Base-by-base conservation (phyloP, 73 alveolate species). In the Symbiodinium natans region DNA sequence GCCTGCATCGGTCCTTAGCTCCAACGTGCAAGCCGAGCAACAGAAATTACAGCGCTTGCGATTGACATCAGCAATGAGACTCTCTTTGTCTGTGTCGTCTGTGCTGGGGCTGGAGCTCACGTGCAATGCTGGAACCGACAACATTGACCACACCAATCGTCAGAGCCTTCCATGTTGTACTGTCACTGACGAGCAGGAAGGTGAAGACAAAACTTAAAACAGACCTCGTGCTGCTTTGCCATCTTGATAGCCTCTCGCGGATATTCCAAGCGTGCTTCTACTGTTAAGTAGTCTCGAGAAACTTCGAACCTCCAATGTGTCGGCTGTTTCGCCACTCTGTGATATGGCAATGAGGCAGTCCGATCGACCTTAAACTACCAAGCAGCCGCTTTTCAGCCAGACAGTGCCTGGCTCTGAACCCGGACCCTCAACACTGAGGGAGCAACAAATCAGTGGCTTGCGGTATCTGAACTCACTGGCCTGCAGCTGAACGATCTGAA, bases 271-370 rank as follows among this genome's bases (percentile, higher is more conserved):
- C 27, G 71, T 23, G 83, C 34, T 71, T 27, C 27, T 29, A 27
- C 34, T 27, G 21, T 31, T 23, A 5, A 71, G 27, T 4, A 23
- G 29, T 15, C 43, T 19, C 59, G 19, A 9, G 29, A 0, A 17
- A 3, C 10, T 17, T 17, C 38, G 34, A 3, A 68, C 90, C 84
- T 90, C 99, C 74, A 99, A 82, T 11, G 99, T 85, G 93, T 99
- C 99, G 73, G 98, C 99, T 38, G 99, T 99, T 94, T 99, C 99
- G 29, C 99, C 99, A 36, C 99, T 98, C 73, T 99, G 99, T 74
- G 99, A 95, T 82, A 99, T 99, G 23, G 99, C 95, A 36, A 99
- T 94, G 77, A 99, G 86, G 27, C 95, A 88, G 86, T 88, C 95
- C 27, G 86, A 39, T 29, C 63, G 42, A 41, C 95, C 95, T 88